phyloP scores from a whole-genome alignment of 495 filamentous ascomycete genomes.

The Geopyxis carbonaria region DNA sequence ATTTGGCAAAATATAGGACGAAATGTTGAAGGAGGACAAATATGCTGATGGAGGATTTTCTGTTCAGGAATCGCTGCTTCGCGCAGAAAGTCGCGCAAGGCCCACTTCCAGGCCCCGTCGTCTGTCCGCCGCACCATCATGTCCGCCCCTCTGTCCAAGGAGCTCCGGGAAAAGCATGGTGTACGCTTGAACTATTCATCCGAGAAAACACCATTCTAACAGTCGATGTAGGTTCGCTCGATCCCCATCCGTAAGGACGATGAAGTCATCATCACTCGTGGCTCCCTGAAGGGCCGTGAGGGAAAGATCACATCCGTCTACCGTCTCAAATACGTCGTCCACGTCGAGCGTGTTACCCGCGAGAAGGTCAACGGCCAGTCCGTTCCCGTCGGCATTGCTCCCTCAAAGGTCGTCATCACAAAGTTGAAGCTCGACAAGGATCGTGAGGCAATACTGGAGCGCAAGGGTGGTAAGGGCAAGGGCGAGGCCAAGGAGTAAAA shows the following conservation, averaged over 20 bases:
- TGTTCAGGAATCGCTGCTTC: slow-evolving; percentile 55
- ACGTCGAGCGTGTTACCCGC: slow-evolving; percentile 78
- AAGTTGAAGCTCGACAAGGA: slow-evolving; percentile 98
- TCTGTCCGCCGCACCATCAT: slow-evolving; percentile 83
- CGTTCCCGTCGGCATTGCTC: slow-evolving; percentile 73
- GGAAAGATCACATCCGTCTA: slow-evolving; percentile 91
- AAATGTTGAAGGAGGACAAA: neutral
- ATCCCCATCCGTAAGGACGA: slow-evolving; percentile 98
- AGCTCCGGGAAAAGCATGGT: slow-evolving; percentile 89
- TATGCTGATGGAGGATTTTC: slow-evolving; percentile 1
- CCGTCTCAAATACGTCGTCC: slow-evolving; percentile 90
- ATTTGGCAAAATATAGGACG: neutral
- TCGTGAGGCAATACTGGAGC: slow-evolving; percentile 81
- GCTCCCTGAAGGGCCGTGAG: slow-evolving; percentile 83
- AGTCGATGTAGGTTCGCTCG: slow-evolving; percentile 70
- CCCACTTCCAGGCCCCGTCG: slow-evolving; percentile 85
- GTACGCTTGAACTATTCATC: slow-evolving; percentile 36
- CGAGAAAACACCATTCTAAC: slow-evolving; percentile 6
- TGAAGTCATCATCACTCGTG: slow-evolving; percentile 76
- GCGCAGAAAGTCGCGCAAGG: slow-evolving; percentile 93
- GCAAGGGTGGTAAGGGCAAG: slow-evolving; percentile 43
- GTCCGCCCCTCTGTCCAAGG: slow-evolving; percentile 84
- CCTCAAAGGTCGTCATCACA: slow-evolving; percentile 87
- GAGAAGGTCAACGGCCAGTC: slow-evolving; percentile 90
- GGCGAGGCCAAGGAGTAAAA: slow-evolving; percentile 11